Base-by-base conservation (phyloP, 2,329 filamentous ascomycete genomes). In the Colletotrichum sp. region DNA sequence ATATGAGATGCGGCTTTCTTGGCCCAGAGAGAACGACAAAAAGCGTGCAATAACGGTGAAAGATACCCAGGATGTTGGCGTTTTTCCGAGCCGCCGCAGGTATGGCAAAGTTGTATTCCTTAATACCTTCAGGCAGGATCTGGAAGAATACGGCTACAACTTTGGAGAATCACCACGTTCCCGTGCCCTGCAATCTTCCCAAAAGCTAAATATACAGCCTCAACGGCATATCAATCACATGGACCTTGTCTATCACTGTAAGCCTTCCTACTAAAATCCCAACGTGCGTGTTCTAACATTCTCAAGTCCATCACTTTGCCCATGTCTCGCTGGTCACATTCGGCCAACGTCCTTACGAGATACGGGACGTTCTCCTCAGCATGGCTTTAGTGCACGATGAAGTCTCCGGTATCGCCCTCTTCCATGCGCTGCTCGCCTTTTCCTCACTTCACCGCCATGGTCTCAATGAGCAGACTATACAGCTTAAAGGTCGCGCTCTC, bases 401-500 rank as follows among this genome's bases (percentile, higher is more conserved):
- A 12, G 55, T 24, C 10, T 36, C 36, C 1, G 55, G 63, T 1
- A 28, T 55, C 28, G 63, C 70, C 2, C 64, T 72, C 10, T 55
- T 55, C 55, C 21, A 67, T 4, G 36, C 70, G 0, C 21, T 72
- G 9, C 52, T 68, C 7, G 64, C 64, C 12, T 72, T 68, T 16
- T 59, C 70, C 6, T 72, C 70, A 7, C 55, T 72, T 9, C 70
- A 72, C n/a, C 63, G 70, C 2, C 8, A 55, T 34, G 70, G 70
- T 26, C 63, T 38, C 3, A 34, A 67, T 16, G 55, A 38, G 5
- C 70, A 72, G 8, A 30, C 63, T 3, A 12, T 52, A 0, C 28
- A 55, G 34, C 55, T 72, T 3, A 72, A 72, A 13, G 34, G 67
- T 24, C 55, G 59, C 16, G 63, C 70, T 48, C 52, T 72, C 21